These are phyloP conservation scores for Cunninghamia lanceolata DNA, from an alignment of 75 land plant genomes.

Conservation along the genomic window DNA sequence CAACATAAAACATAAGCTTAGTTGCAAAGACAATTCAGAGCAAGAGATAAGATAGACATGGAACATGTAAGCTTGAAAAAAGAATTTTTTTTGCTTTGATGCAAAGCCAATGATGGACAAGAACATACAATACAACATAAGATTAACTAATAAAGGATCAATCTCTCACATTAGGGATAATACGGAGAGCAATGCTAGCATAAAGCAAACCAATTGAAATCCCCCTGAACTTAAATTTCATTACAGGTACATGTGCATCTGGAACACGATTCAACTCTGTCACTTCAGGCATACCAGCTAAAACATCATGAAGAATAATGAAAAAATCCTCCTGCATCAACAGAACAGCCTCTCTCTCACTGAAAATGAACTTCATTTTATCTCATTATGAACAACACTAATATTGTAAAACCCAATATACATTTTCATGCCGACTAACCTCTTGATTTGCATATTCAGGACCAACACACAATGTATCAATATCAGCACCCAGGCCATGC, in stretches of 20 bases:
- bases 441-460: slow-evolving; percentile 91
- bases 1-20: background rate
- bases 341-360: slow-evolving; percentile 3
- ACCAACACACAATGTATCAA: slow-evolving; percentile 95
- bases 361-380: background rate
- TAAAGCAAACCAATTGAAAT: slow-evolving; percentile 94
- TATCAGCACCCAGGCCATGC: slow-evolving; percentile 98
- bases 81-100: background rate
- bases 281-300: slow-evolving; percentile 87
- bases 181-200: slow-evolving; percentile 78
- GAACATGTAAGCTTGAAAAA: background rate
- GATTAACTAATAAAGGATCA: background rate
- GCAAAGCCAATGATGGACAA: background rate
- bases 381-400: background rate
- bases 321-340: slow-evolving; percentile 88
- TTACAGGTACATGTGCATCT: slow-evolving; percentile 96
- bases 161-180: slow-evolving; percentile 75
- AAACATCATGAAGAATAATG: slow-evolving; percentile 69
- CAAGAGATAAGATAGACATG: background rate
- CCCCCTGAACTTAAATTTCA: slow-evolving; percentile 91
- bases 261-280: slow-evolving; percentile 93
- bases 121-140: background rate
- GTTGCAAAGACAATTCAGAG: background rate
- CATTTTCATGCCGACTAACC: slow-evolving; percentile 28
- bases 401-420: slow-evolving; percentile 1